Evolutionary conservation across 1,139 yeast genomes (phyloP), one percentile per base, ranked within the genome.

Genomic region (Taphrina populina): DNA sequence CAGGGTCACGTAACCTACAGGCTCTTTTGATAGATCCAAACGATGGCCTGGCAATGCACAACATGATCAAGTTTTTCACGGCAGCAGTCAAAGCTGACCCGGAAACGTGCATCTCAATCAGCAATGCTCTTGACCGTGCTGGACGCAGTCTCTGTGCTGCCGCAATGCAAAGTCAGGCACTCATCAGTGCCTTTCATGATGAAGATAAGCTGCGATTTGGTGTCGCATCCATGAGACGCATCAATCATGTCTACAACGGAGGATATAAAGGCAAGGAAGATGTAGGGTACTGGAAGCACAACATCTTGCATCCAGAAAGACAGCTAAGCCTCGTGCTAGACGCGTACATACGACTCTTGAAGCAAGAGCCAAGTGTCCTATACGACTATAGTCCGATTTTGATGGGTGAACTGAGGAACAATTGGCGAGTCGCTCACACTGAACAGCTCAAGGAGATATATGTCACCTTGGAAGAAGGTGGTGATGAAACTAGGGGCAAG

Each of bases 101-200:
- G 17, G 36, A 24, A 21, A 17, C 29, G 15, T 30, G 33, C 21
- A 13, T 8, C 20, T 15, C 36, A 27, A 41, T 49, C 13, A 41
- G 46, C 29, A 19, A 32, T 2, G 20, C 46, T 5, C 35, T 49
- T 8, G 54, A 49, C n/a, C 36, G 34, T 5, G 44, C 46, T 7
- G 54, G 54, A 5, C 45, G 54, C 15, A 11, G 23, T 4, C 35
- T 49, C 20, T 49, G 54, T 29, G 54, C 54, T 8, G 33, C 44
- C 7, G 54, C 54, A n/a, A 49, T 49, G 54, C 44, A 41, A 40
- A 41, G 46, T 21, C 54, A 39, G 24, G 54, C 54, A n/a, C 46
- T 49, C 29, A 37, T 37, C 23, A 30, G 46, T 30, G 37, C 43
- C 5, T 15, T n/a, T 8, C 20, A 26, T 10, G 46, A 40, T 23